Conservation (phyloP, 768 basidiomycete genomes). For the Tylopilus plumbeoviolaceoides region DNA sequence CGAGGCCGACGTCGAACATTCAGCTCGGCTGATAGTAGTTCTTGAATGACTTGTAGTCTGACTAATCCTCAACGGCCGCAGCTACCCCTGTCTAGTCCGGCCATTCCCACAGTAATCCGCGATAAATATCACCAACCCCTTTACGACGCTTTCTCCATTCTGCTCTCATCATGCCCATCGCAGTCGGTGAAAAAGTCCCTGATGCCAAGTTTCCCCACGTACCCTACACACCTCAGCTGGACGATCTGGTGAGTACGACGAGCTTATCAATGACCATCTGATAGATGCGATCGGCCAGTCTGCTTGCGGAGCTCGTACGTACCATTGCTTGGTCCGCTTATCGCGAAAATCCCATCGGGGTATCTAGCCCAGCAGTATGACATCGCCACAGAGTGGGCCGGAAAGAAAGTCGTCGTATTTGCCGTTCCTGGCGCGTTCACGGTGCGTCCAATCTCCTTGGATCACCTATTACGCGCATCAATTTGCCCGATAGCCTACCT, state of each 20-base stretch:
- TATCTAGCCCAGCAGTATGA: conserved; percentile 46
- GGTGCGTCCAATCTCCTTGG: conserved; percentile 31
- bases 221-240: conserved; percentile 59
- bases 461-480: neutral
- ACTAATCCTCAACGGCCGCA: neutral
- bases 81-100: neutral
- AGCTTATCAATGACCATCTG: conserved; percentile 7
- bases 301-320: conserved; percentile 64
- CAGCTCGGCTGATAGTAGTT: too few relatives aligned
- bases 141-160: too few relatives aligned
- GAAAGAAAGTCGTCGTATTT: conserved; percentile 78
- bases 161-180: conserved; percentile 29
- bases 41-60: neutral
- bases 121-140: neutral
- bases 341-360: neutral
- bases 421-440: conserved; percentile 82
- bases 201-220: conserved; percentile 46
- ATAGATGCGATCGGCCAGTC: conserved; percentile 32
- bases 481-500: conserved; percentile 32
- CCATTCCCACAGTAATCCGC: neutral
- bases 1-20: conserved; percentile 18
- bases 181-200: conserved; percentile 52
- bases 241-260: conserved; percentile 44
- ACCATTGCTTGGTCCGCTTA: neutral
- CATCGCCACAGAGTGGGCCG: conserved; percentile 62